Base-by-base conservation (phyloP, 805 yeast species). In the Lipomyces orientalis region DNA sequence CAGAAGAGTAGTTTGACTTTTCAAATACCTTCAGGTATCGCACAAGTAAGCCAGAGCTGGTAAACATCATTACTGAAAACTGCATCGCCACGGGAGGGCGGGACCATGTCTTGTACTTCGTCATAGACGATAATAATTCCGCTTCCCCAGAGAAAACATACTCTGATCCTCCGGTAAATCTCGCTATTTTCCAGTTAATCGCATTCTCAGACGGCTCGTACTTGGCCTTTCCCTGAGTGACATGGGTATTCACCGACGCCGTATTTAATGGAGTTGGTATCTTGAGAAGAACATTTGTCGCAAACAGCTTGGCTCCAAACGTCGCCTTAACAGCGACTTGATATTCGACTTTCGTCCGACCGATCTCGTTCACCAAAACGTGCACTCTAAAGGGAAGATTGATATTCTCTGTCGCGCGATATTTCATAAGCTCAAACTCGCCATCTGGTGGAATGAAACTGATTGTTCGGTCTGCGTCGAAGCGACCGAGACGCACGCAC, bases 381-480 rank as follows among this genome's bases (percentile, higher is more conserved):
- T 83, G 79, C 16, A 92, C 83, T 61, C 82, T 81, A 78, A 92
- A 90, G 3, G 98, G 98, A 37, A 90, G 75, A 60, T 85, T 86
- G 67, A 90, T 79, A 70, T 87, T 86, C 56, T 86, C 86, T 0
- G 81, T 78, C 1, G 85, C 83, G 64, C 88, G 81, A 75, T 90
- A 91, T 46, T 84, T 82, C 93, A 91, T 88, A 64, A 91, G 81
- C 76, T 90, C 92, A 76, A 90, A 89, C 56, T 86, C 85, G 0
- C 94, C 94, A 78, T 90, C 95, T 1, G 96, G 96, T 3, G 96
- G 96, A n/a, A 87, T 81, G 71, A 91, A 91, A 57, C 85, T 86
- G 66, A 91, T 88, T 29, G 86, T 79, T 52, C 89, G 80, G 29
- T 89, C 89, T 14, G 82, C 76, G 67, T 89, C 91, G 76, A 88